These are phyloP conservation scores for Microcyclosporella mali DNA, from an alignment of 2,329 filamentous ascomycete species.

Conservation along the genomic window DNA sequence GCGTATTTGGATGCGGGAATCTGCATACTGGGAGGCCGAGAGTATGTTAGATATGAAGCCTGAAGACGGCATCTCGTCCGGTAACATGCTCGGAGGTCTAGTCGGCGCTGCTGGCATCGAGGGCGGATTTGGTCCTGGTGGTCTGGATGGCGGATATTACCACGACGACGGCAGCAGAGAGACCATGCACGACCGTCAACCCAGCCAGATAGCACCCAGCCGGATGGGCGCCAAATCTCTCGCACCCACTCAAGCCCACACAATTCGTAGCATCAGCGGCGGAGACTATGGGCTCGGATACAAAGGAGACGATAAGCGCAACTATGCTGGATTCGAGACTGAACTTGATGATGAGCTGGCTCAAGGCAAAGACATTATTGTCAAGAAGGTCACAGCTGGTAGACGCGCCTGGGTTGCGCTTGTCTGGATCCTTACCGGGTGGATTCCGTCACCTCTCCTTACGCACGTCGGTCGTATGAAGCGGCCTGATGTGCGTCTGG, in stretches of 20 bases:
- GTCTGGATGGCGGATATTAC: constrained; percentile 34
- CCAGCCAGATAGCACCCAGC: constrained; percentile 43
- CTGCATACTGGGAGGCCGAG: constrained; percentile 96
- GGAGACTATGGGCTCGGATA: constrained; percentile 85
- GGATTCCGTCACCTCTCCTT: constrained; percentile 83
- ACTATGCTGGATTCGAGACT: constrained; percentile 65
- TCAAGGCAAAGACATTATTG: constrained; percentile 68
- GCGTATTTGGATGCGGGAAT: constrained; percentile 91
- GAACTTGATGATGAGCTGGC: constrained; percentile 72
- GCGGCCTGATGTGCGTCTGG: constrained; percentile 90
- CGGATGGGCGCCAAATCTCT: constrained; percentile 36
- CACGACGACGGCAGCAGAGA: constrained; percentile 60
- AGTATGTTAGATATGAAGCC: constrained; percentile 88
- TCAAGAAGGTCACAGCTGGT: constrained; percentile 55
- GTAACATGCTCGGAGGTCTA: constrained; percentile 44
- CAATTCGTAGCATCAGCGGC: constrained; percentile 40
- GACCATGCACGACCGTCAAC: constrained; percentile 55
- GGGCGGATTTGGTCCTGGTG: constrained; percentile 59
- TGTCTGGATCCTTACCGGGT: constrained; percentile 85
- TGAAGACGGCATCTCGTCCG: constrained; percentile 38
- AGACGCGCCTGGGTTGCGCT: constrained; percentile 74
- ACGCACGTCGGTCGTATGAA: constrained; percentile 89
- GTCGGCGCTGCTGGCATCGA: constrained; percentile 58
- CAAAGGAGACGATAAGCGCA: constrained; percentile 75
- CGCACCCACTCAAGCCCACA: constrained; percentile 57